Percentiles rank a stretch among this genome's conserved stretches.
Evolutionary conservation across 352 stramenopile genomes (phyloP).

Genomic region (Phytophthora parvispora): DNA sequence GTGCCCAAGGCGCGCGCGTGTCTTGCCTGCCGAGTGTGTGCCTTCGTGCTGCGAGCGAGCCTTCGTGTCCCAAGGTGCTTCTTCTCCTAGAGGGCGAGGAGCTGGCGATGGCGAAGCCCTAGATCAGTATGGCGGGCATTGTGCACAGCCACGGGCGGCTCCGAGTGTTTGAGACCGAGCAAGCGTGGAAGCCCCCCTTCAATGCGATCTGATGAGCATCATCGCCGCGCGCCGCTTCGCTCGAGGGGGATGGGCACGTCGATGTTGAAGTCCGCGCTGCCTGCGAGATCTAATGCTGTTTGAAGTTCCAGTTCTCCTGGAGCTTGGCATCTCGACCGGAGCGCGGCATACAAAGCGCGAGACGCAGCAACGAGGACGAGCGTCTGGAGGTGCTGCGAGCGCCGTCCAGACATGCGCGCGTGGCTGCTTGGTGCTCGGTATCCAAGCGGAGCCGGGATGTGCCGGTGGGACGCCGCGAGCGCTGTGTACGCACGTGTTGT

Average conservation of each 20-base stretch:
- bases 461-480: conserved; percentile 7
- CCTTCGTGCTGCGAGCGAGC: conserved; percentile 1
- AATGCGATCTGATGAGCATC: conserved; percentile 3
- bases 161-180: neutral
- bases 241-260: conserved; percentile 11
- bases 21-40: conserved; percentile 20
- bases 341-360: conserved; percentile 22
- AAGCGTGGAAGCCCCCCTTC: neutral
- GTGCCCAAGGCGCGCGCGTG: conserved; percentile 22
- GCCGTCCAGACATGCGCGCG: conserved; percentile 10
- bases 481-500: conserved; percentile 15
- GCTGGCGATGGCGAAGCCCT: too few species aligned
- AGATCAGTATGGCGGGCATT: too few species aligned
- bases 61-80: neutral
- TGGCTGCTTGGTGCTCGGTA: neutral
- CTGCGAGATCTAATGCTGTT: conserved; percentile 53
- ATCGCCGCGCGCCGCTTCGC: conserved; percentile 43
- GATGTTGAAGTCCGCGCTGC: conserved; percentile 51
- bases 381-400: neutral
- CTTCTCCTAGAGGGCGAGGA: neutral
- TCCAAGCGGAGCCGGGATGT: conserved; percentile 12
- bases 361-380: neutral
- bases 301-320: conserved; percentile 46
- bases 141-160: too few species aligned
- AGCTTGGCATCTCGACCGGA: conserved; percentile 3